A percentile compares a stretch with the other conserved stretches of the same genome.
Evolutionary conservation across 2,329 filamentous ascomycete species (phyloP).

Genomic region (Mycosphaerella arachidis): DNA sequence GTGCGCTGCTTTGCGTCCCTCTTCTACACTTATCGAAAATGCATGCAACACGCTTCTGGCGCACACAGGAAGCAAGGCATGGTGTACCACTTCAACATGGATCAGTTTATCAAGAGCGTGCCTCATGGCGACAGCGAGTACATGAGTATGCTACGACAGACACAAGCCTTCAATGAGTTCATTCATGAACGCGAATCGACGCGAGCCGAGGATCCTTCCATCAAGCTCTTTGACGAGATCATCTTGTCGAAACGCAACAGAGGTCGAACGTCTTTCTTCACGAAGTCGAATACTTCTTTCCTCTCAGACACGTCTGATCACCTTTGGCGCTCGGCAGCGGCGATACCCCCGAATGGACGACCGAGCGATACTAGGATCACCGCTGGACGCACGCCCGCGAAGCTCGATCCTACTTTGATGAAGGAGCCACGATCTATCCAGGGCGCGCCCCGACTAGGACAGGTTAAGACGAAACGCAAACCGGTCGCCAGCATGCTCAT

Average conservation of each 20-base stretch:
- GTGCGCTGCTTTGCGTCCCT: constrained; percentile 65
- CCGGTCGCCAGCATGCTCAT: constrained; percentile 43
- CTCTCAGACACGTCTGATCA: constrained; percentile 71
- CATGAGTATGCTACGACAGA: constrained; percentile 59
- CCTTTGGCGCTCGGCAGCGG: constrained; percentile 66
- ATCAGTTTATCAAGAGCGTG: constrained; percentile 60
- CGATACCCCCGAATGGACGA: constrained; percentile 51
- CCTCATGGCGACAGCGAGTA: constrained; percentile 62
- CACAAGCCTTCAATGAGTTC: constrained; percentile 64
- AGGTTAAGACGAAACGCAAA: constrained; percentile 46
- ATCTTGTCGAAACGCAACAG: constrained; percentile 72
- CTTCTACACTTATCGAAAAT: constrained; percentile 65
- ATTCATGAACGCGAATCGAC: constrained; percentile 71
- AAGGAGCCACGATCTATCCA: constrained; percentile 87
- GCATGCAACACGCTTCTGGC: constrained; percentile 54
- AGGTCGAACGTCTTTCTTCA: constrained; percentile 62
- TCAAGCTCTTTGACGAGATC: constrained; percentile 79
- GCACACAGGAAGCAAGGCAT: constrained; percentile 60
- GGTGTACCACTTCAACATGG: constrained; percentile 62
- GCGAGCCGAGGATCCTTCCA: constrained; percentile 56
- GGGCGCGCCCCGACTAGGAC: constrained; percentile 65
- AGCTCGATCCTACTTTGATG: constrained; percentile 82
- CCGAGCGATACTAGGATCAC: constrained; percentile 56
- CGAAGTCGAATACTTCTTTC: constrained; percentile 58
- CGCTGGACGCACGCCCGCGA: constrained; percentile 66